Conservation (phyloP, 2,329 filamentous ascomycete genomes). For the Aaosphaeria pasadenensis region DNA sequence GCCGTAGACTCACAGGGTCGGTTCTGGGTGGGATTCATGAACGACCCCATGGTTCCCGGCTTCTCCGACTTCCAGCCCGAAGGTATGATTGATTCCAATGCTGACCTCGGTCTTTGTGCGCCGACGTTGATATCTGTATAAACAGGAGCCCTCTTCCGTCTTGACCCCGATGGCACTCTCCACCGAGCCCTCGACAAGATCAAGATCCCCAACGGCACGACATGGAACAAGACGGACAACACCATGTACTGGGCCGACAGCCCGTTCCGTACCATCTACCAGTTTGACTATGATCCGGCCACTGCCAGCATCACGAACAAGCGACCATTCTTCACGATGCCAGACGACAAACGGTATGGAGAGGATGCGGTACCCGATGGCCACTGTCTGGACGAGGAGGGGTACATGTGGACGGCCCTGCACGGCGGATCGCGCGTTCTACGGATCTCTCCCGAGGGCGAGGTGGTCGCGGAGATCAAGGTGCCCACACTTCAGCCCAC, state of each 20-base stretch:
- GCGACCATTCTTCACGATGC: slow-evolving; percentile 70
- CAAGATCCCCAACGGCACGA: slow-evolving; percentile 80
- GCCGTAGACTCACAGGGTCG: slow-evolving; percentile 74
- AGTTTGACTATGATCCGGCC: slow-evolving; percentile 68
- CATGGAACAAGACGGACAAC: slow-evolving; percentile 70
- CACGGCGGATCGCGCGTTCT: slow-evolving; percentile 76
- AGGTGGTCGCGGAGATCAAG: slow-evolving; percentile 69
- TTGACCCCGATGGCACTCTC: slow-evolving; percentile 61
- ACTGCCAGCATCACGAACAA: slow-evolving; percentile 66
- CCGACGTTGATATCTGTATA: neutral
- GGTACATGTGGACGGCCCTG: slow-evolving; percentile 86
- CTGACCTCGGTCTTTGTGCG: neutral
- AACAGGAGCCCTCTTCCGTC: slow-evolving; percentile 68
- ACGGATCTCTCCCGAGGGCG: slow-evolving; percentile 66
- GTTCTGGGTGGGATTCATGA: slow-evolving; percentile 87
- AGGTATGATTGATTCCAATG: slow-evolving; percentile 15
- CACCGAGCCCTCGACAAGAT: slow-evolving; percentile 61
- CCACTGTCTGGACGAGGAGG: slow-evolving; percentile 77
- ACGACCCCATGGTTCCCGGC: slow-evolving; percentile 65
- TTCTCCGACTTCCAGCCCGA: slow-evolving; percentile 52
- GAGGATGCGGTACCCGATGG: slow-evolving; percentile 67
- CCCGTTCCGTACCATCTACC: slow-evolving; percentile 65
- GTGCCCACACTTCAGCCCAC: slow-evolving; percentile 78
- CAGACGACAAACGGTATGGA: slow-evolving; percentile 45
- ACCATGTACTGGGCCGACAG: slow-evolving; percentile 85